Evolutionary conservation across 2,329 filamentous ascomycete genomes (phyloP).

Genomic region (Verticillium nonalfalfae): DNA sequence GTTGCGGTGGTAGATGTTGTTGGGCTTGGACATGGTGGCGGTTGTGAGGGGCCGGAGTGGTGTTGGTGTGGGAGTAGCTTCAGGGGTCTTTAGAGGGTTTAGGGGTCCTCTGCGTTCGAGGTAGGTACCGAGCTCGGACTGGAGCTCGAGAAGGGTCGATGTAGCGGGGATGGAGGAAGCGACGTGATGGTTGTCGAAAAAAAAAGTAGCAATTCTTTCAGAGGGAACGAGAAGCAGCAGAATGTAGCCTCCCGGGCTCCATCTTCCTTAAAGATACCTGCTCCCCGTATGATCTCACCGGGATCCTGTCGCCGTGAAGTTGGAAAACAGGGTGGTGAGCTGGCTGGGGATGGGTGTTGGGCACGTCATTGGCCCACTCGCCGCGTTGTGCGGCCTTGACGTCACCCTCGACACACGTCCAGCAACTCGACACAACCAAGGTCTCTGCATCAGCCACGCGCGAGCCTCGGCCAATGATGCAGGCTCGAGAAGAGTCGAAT

Average conservation of each 20-base stretch:
- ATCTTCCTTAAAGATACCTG: neutral
- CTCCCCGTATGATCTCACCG: neutral
- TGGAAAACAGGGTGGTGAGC: neutral
- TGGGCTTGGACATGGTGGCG: neutral
- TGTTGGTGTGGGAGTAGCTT: neutral
- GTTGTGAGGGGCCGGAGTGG: neutral
- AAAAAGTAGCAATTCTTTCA: neutral
- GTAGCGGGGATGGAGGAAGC: neutral
- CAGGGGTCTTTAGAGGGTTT: neutral
- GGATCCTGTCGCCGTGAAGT: neutral
- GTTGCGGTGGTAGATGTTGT: constrained; percentile 24
- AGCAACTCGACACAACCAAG: neutral
- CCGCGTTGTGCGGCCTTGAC: neutral
- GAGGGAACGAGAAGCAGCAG: neutral
- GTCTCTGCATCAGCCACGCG: neutral
- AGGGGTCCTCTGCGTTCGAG: too few species aligned
- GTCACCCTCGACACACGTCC: neutral
- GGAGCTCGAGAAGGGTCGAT: neutral
- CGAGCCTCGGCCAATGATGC: too few species aligned
- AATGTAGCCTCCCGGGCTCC: neutral
- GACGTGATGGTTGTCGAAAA: neutral
- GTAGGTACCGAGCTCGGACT: too few species aligned
- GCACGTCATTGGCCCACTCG: neutral
- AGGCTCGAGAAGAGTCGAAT: too few species aligned
- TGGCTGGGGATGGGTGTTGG: neutral